Evolutionary conservation across 1,139 yeast species (phyloP), one percentile per base, ranked within the genome.

Genomic region (Tardiomyces digboiensis): DNA sequence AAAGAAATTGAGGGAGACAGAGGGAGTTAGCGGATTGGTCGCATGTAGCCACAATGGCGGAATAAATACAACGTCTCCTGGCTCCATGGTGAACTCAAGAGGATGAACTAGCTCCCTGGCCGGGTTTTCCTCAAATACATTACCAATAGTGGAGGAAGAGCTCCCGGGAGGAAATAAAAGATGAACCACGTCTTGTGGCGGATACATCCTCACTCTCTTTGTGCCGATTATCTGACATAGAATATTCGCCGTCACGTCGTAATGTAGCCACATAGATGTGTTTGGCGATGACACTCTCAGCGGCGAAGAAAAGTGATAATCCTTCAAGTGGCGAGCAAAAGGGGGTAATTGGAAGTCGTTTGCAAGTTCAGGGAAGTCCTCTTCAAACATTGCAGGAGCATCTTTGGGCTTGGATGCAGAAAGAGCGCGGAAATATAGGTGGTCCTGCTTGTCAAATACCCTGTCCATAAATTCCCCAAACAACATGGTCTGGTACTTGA

Each of bases 41-140:
- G 69, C 68, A 46, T 65, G 68, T 3, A 65, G 51, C 70, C 70
- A 66, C 52, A 61, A 50, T 6, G 67, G 51, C 2, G 70, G 70
- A 36, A 66, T 56, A 44, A 56, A 64, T 13, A 66, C 43, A 18
- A 64, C 50, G 47, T 66, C 70, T 2, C 70, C 68, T 0, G 70
- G 67, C n/a, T 51, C 43, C 58, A 66, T 54, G n/a, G 51, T 42
- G 19, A 55, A 44, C 46, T 64, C 67, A 16, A 54, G 41, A 2
- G 68, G 66, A 23, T 54, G 58, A 6, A 52, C 44, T 19, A 51
- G 46, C 18, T 49, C 48, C 6, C 46, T 41, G 13, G 46, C 42
- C 4, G 52, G 52, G 21, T 48, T 47, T 13, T 50, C 56, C 19
- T 44, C 49, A 46, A 66, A 66, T 7, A 65, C 53, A 46, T 65